These are phyloP conservation scores for Cyberlindnera petersonii DNA, from an alignment of 805 yeast genomes.

Conservation along the genomic window DNA sequence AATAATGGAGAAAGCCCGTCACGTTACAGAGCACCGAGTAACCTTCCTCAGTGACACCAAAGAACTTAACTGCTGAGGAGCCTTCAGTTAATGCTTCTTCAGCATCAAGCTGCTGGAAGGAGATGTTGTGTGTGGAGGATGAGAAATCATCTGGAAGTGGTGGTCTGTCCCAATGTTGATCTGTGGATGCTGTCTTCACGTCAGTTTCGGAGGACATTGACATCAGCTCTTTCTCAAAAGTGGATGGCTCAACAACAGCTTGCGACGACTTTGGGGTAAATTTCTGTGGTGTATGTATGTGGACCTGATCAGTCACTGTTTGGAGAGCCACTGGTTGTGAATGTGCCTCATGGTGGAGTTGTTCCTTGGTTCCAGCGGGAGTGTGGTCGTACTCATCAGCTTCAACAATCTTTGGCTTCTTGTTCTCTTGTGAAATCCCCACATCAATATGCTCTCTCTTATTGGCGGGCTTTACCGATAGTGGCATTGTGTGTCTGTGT, in stretches of 20 bases:
- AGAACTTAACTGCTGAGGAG: conserved; percentile 69
- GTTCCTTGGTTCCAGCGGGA: conserved; percentile 20
- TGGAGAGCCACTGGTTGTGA: conserved; percentile 26
- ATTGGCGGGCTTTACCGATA: neutral
- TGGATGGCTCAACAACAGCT: conserved; percentile 37
- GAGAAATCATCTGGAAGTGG: conserved; percentile 46
- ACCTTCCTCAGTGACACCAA: conserved; percentile 89
- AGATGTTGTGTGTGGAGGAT: conserved; percentile 47
- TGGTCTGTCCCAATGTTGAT: conserved; percentile 54
- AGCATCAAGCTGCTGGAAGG: conserved; percentile 91
- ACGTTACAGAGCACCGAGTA: conserved; percentile 87
- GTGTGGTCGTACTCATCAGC: conserved; percentile 14
- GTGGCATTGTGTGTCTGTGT: neutral
- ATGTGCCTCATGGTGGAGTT: conserved; percentile 26
- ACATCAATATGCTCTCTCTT: conserved; percentile 5
- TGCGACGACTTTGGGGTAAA: conserved; percentile 28
- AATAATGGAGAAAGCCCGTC: conserved; percentile 82
- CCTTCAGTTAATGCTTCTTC: conserved; percentile 70
- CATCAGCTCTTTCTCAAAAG: conserved; percentile 50
- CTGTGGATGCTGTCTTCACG: conserved; percentile 22
- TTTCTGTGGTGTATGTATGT: conserved; percentile 28
- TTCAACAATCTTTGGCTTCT: conserved; percentile 19
- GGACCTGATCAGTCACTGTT: conserved; percentile 9
- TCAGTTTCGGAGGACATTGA: conserved; percentile 39
- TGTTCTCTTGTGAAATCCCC: conserved; percentile 4